Evolutionary conservation across 495 filamentous ascomycete genomes (phyloP).

Genomic region (Hypoxylon intermedium): DNA sequence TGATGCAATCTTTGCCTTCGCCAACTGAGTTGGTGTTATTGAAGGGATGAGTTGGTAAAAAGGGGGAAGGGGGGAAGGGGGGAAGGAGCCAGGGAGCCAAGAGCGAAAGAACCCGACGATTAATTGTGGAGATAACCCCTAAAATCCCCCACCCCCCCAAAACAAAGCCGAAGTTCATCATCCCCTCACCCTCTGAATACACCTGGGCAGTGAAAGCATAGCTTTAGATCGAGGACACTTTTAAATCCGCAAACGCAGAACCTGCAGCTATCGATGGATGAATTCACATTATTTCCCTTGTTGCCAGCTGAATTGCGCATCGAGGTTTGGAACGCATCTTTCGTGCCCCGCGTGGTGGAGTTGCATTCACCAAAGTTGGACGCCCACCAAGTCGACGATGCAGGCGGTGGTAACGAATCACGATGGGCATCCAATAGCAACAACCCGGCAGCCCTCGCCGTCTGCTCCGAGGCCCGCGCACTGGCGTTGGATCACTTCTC

Average conservation of each 20-base stretch:
- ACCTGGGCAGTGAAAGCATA: conserved; percentile 10
- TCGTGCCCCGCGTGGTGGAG: conserved; percentile 44
- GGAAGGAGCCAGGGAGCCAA: too few species aligned
- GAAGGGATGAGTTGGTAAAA: too few species aligned
- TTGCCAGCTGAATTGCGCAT: conserved; percentile 49
- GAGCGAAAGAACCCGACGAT: too few species aligned
- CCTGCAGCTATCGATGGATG: neutral
- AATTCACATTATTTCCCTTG: conserved; percentile 42
- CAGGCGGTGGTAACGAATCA: neutral
- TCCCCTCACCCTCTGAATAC: too few species aligned
- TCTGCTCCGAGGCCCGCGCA: conserved; percentile 42
- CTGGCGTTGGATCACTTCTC: conserved; percentile 42
- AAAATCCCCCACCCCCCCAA: too few species aligned
- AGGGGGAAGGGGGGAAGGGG: too few species aligned
- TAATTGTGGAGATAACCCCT: too few species aligned
- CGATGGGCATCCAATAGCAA: conserved; percentile 39
- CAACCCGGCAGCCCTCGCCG: conserved; percentile 45
- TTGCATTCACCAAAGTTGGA: conserved; percentile 36
- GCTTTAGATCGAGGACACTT: too few species aligned
- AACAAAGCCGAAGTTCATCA: too few species aligned
- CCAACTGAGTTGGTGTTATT: too few species aligned
- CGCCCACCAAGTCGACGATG: neutral
- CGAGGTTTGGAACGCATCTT: conserved; percentile 44
- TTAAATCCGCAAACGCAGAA: neutral
- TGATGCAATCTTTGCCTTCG: too few species aligned